Conservation (phyloP, 192 early-diverging fungal species). For the Cladochytrium replicatum region DNA sequence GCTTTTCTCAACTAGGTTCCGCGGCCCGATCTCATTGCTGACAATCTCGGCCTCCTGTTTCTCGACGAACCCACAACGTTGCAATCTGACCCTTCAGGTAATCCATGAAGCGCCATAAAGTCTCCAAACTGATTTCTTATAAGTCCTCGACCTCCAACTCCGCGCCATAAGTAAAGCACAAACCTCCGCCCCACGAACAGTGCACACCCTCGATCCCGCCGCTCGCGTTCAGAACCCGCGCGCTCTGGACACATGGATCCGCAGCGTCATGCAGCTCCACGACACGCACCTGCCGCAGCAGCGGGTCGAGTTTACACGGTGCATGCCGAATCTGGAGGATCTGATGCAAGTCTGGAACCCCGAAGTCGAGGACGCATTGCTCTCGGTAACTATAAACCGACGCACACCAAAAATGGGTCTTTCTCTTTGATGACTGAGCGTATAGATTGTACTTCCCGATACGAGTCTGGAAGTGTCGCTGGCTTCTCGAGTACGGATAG, state of each 20-base stretch:
- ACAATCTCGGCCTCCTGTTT: constrained; percentile 34
- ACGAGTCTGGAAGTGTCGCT: constrained; percentile 41
- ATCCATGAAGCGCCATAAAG: neutral
- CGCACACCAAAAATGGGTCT: neutral
- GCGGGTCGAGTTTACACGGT: constrained; percentile 22
- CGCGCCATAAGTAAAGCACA: constrained; percentile 35
- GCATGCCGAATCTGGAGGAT: constrained; percentile 52
- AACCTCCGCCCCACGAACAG: constrained; percentile 19
- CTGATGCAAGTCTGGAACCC: constrained; percentile 50
- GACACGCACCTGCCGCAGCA: constrained; percentile 26
- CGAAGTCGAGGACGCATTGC: constrained; percentile 39
- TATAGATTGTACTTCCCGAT: constrained; percentile 28
- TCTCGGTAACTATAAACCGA: neutral
- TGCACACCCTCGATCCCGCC: constrained; percentile 23
- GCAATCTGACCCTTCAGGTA: constrained; percentile 47
- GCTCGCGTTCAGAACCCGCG: constrained; percentile 21
- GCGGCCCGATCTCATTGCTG: constrained; percentile 32
- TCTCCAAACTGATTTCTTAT: neutral
- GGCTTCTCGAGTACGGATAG: constrained; percentile 25
- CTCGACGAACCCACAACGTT: constrained; percentile 39
- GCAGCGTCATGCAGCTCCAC: constrained; percentile 44
- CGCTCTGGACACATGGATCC: constrained; percentile 42
- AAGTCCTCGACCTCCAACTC: constrained; percentile 47
- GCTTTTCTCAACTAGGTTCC: constrained; percentile 30
- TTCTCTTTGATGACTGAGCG: neutral